Evolutionary conservation across 73 alveolate species (phyloP).

Genomic region (Stentor roeselii): DNA sequence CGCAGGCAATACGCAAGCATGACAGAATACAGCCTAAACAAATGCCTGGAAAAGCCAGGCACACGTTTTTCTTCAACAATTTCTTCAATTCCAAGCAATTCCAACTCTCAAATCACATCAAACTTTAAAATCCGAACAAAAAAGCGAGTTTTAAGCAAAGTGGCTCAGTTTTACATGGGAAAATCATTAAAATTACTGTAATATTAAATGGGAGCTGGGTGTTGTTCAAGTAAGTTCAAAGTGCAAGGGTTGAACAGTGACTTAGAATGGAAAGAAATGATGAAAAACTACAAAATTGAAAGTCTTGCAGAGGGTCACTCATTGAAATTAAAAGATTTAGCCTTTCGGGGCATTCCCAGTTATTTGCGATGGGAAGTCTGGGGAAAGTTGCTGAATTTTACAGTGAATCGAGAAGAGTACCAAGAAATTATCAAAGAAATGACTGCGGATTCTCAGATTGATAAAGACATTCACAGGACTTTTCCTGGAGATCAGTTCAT

Average conservation of each 20-base stretch:
- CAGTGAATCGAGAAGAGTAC: background rate
- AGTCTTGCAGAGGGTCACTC: background rate
- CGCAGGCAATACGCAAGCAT: no score
- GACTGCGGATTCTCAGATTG: background rate
- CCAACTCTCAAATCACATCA: no score
- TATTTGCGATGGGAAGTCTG: background rate
- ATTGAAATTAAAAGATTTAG: background rate
- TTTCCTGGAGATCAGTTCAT: background rate
- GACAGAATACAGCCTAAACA: no score
- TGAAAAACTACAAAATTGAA: background rate
- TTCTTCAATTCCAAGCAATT: no score
- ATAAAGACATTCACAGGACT: slow-evolving; percentile 16
- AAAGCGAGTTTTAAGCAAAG: no score
- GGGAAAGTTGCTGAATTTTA: background rate
- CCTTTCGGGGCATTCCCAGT: background rate
- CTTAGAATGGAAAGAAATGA: background rate
- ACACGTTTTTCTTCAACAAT: no score
- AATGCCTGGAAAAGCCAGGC: no score
- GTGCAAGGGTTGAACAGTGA: background rate
- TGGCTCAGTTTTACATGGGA: no score
- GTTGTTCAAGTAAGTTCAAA: background rate
- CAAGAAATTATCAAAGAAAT: background rate
- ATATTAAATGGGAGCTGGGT: slow-evolving; percentile 29
- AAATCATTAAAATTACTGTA: no score
- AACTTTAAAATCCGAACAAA: no score